Conservation (phyloP, 2,329 filamentous ascomycete species). For the Malbranchea cinnamomea region DNA sequence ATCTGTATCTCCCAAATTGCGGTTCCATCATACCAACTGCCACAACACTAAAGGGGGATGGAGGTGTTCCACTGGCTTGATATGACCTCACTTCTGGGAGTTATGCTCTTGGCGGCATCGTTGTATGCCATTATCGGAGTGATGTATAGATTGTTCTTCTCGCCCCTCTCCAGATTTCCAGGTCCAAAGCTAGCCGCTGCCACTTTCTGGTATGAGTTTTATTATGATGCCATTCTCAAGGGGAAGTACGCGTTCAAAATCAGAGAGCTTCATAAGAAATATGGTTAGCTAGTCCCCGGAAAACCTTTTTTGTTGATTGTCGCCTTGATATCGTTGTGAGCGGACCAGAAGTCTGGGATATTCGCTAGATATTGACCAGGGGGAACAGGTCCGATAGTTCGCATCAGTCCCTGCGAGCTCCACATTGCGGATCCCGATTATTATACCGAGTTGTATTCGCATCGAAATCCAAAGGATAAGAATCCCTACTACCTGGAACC, state of each 20-base stretch:
- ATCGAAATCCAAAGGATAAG: constrained; percentile 12
- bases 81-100: no score
- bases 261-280: constrained; percentile 17
- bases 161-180: constrained; percentile 15
- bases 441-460: constrained; percentile 13
- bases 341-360: neutral
- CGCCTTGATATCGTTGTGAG: neutral
- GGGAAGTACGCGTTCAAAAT: constrained; percentile 18
- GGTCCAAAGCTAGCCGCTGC: constrained; percentile 15
- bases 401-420: constrained; percentile 15
- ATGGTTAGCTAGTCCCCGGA: no score
- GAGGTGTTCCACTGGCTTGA: no score
- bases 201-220: constrained; percentile 16
- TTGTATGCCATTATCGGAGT: constrained; percentile 5
- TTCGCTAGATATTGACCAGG: no score
- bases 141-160: constrained; percentile 14
- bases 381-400: constrained; percentile 14
- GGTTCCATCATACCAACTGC: no score
- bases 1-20: no score
- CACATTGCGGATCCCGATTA: constrained; percentile 14
- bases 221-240: constrained; percentile 15
- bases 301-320: neutral
- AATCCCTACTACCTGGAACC: constrained; percentile 13
- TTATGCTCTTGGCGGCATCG: no score
- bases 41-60: no score